Evolutionary conservation across 2,329 filamentous ascomycete species (phyloP), one percentile per base, ranked within the genome.

Genomic region (Ceratocystis papillata): DNA sequence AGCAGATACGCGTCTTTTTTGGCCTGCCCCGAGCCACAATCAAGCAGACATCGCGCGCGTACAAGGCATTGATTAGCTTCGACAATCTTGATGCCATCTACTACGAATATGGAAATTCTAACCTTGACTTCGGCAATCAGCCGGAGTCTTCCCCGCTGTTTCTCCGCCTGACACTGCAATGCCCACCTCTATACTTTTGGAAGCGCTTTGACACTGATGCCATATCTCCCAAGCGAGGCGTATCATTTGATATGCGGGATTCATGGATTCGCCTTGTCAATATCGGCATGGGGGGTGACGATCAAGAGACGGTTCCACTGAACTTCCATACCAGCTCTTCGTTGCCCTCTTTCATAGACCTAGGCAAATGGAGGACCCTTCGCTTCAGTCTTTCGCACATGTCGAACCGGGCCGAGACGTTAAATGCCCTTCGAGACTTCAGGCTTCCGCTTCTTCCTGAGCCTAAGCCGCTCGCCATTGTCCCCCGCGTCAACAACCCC

Each of bases 361-460:
- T 84, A 55, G 83, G 82, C 20, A 79, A 80, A 59, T 86, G 83
- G 81, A 83, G 79, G 8, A 79, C 80, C 0, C 80, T 84, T 66
- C 76, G 78, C 61, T 71, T 85, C n/a, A 70, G 75, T 0, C 71
- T 85, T 3, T 66, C 73, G 1, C 69, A 67, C 1, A 63, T 68
- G 2, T 69, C 72, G 8, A 69, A 73, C 5, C 66, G 73, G 1
- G 69, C 71, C 0, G 68, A 75, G 0, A 76, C 88, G 22, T 75
- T 79, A 3, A 72, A 76, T 7, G 82, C 82, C 0, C 77, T 96
- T 0, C 76, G 78, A 10, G 88, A 95, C 69, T 88, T 88, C 76
- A 96, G 95, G 67, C 48, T 67, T 8, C 63, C 66, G 2, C 25
- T 67, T 20, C 28, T 65, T 5, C 59, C 37, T 17, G 66, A 67